phyloP scores from a whole-genome alignment of 2,329 filamentous ascomycete genomes.

The Pestalotiopsis sp. region DNA sequence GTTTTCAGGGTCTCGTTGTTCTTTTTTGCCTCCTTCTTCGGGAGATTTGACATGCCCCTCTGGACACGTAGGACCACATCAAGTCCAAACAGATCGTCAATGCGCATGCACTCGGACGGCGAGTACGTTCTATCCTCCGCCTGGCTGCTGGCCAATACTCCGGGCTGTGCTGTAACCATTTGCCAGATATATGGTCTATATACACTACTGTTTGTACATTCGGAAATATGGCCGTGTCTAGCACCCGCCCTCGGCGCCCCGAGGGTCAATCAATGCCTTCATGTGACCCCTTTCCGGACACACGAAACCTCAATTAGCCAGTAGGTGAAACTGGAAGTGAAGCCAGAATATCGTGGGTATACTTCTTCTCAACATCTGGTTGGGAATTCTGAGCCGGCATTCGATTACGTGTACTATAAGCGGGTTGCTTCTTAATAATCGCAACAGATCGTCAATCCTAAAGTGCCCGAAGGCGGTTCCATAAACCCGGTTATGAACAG shows the following conservation, averaged over 20 bases:
- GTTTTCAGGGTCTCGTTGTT: slow-evolving; percentile 1
- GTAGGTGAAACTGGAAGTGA: background rate
- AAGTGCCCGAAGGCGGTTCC: background rate
- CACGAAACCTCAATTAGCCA: too few species aligned
- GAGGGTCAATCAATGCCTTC: too few species aligned
- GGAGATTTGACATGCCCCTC: background rate
- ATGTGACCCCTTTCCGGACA: too few species aligned
- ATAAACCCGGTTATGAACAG: background rate
- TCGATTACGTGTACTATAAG: background rate
- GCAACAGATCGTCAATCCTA: background rate
- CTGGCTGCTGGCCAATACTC: too few species aligned
- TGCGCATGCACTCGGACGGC: background rate
- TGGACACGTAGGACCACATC: background rate
- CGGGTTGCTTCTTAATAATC: background rate
- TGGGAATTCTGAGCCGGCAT: background rate
- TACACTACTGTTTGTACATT: too few species aligned
- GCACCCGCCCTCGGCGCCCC: too few species aligned
- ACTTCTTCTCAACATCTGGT: background rate
- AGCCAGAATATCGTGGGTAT: background rate
- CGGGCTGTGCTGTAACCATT: too few species aligned
- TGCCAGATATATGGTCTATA: too few species aligned
- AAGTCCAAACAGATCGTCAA: background rate
- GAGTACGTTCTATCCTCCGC: too few species aligned
- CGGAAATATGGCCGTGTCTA: too few species aligned
- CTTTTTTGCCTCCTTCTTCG: background rate